Base-by-base conservation (phyloP, 2,329 filamentous ascomycete genomes). In the Epichloe sp. region DNA sequence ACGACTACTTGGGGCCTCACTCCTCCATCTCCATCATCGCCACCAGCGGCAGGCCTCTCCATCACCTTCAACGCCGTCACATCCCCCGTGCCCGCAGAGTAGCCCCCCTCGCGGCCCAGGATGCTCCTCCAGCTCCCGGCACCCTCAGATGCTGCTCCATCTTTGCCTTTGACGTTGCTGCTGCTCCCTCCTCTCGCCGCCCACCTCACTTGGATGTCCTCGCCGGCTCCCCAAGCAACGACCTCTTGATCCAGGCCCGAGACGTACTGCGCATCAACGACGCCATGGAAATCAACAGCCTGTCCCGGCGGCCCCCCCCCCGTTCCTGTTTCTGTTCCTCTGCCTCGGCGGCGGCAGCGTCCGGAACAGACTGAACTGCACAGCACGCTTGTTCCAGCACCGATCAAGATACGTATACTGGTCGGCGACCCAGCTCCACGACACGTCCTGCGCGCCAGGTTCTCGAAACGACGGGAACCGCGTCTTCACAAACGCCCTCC, bases 331-430 rank as follows among this genome's bases (percentile, higher is more conserved):
- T 35, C 57, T 57, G 51, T 48, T 40, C 56, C 56, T 14, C 48
- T 53, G 17, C 44, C 49, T 1, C 36, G 45, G 26, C 37, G 45
- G 26, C 42, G 4, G 8, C 46, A 21, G 37, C 44, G n/a, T 10
- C 52, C 51, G 48, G 17, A 65, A 58, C 31, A 61, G 54, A 43
- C 56, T 61, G 14, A 68, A 60, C 47, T 65, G 64, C 51, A 78
- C 68, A 15, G 66, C 64, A 19, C 74, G 69, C 48, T 67, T 69
- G 47, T 78, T 76, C 77, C 76, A 79, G 56, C 72, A 75, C 5
- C 75, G 68, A 31, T 73, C 70, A 50, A 78, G 70, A 55, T 71
- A 73, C 0, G 76, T 77, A 43, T 77, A 59, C 0, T 66, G 68
- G 26, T 71, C 64, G 6, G 75, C 75, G 26, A 73, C 60, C 12